phyloP scores from a whole-genome alignment of 2,329 filamentous ascomycete species.

The Microcyclosporella mali region DNA sequence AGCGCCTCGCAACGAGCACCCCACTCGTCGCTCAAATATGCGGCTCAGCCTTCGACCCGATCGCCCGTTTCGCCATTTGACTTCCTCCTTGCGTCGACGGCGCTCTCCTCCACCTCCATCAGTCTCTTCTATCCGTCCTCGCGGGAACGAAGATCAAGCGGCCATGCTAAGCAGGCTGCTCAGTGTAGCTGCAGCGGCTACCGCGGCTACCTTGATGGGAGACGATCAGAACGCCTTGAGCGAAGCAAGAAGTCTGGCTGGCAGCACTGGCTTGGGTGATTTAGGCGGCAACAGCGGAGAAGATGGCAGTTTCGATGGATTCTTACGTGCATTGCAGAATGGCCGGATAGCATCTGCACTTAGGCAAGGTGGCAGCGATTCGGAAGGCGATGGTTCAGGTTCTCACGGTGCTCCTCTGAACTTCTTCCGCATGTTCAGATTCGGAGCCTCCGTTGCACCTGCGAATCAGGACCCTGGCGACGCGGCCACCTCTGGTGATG shows the following conservation, averaged over 20 bases:
- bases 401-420: conserved; percentile 51
- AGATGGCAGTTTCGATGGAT: conserved; percentile 58
- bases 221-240: conserved; percentile 50
- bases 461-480: conserved; percentile 23
- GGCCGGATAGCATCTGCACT: conserved; percentile 54
- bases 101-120: conserved; percentile 39
- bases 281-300: conserved; percentile 41
- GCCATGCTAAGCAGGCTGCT: conserved; percentile 56
- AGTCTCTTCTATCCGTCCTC: conserved; percentile 26
- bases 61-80: conserved; percentile 36
- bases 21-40: conserved; percentile 25
- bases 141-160: conserved; percentile 55
- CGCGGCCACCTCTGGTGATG: conserved; percentile 8
- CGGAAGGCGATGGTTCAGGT: conserved; percentile 35
- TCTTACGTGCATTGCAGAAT: conserved; percentile 57
- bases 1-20: conserved; percentile 22
- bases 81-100: conserved; percentile 45
- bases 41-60: conserved; percentile 29
- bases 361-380: conserved; percentile 38
- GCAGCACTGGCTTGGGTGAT: conserved; percentile 29
- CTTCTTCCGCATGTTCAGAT: conserved; percentile 63
- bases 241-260: conserved; percentile 49
- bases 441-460: conserved; percentile 47
- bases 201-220: conserved; percentile 60
- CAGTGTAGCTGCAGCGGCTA: conserved; percentile 58